phyloP scores from a whole-genome alignment of 352 stramenopile species.

The Albugo candida region DNA sequence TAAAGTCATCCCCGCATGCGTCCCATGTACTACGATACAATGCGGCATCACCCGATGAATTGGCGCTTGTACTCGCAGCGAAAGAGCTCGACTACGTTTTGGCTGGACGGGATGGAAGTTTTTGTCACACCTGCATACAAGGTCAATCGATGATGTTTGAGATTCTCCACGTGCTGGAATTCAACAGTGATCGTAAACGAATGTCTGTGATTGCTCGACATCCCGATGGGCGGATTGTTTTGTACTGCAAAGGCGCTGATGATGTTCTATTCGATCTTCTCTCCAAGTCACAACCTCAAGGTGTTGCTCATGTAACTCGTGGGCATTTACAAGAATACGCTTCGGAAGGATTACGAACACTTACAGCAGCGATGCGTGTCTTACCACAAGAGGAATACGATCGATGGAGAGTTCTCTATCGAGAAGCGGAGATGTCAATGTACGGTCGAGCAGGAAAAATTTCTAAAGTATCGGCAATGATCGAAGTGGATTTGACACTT shows the following conservation, averaged over 20 bases:
- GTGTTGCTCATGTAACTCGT: slow-evolving; percentile 54
- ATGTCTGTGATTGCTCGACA: slow-evolving; percentile 94
- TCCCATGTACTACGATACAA: slow-evolving; percentile 51
- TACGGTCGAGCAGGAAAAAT: slow-evolving; percentile 51
- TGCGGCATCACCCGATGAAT: slow-evolving; percentile 65
- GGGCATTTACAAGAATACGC: slow-evolving; percentile 71
- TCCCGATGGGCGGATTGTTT: slow-evolving; percentile 35
- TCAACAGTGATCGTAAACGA: slow-evolving; percentile 95
- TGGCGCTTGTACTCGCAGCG: slow-evolving; percentile 55
- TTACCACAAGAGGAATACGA: slow-evolving; percentile 57
- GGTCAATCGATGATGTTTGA: slow-evolving; percentile 63
- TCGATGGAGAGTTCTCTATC: slow-evolving; percentile 45
- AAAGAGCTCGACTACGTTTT: slow-evolving; percentile 59
- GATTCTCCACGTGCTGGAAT: slow-evolving; percentile 94
- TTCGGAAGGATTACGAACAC: slow-evolving; percentile 48
- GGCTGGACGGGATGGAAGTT: slow-evolving; percentile 30
- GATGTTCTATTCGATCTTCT: slow-evolving; percentile 62
- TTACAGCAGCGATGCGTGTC: slow-evolving; percentile 49
- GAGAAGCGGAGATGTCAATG: slow-evolving; percentile 58
- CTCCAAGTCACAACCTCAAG: slow-evolving; percentile 43
- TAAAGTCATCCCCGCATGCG: background rate
- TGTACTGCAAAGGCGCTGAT: slow-evolving; percentile 76
- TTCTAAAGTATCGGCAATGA: slow-evolving; percentile 47
- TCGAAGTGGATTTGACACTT: slow-evolving; percentile 74
- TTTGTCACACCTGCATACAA: slow-evolving; percentile 50